Evolutionary conservation across 129 eudicot genomes (phyloP), one percentile per base, ranked within the genome.

Genomic region (Flaveria bidentis): DNA sequence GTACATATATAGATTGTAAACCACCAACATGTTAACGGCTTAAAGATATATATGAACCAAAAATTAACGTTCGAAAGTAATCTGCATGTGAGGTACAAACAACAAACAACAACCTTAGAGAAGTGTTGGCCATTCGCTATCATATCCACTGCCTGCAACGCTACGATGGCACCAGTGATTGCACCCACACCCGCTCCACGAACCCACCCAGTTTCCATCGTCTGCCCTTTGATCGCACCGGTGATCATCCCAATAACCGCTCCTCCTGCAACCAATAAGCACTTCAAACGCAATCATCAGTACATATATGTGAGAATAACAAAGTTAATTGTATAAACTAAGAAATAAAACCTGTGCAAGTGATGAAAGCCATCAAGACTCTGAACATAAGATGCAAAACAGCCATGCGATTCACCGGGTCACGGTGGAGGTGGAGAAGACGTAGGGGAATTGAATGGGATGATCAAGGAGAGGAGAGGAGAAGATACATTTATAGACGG

Each of bases 151-250:
- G 87, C 39, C 45, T 90, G 92, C 73, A 93, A 82, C n/a, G 83
- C 96, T 0, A 93, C 87, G 74, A 93, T 79, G 42, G 98, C 95
- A 41, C 98, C 98, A 0, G 86, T 75, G 56, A 93, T 80, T 1
- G 90, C 90, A 52, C 98, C 98, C 14, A 88, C 88, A 52, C 80
- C 86, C 5, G 92, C 86, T 28, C 98, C 96, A 53, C 89, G 91
- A 53, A 85, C 51, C 2, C 88, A 44, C 66, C 98, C 98, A 2
- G 95, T 86, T 73, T 93, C 98, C 15, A 90, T 93, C 0, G 98
- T 90, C 74, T 90, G 96, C 44, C 98, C 98, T 76, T 88, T 85
- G 4, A 93, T 70, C 3, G 95, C 96, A 65, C 98, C 98, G 12
- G 85, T 78, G 13, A 93, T 67, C 57, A 81, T 50, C 69, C 98